phyloP scores from a whole-genome alignment of 768 basidiomycete species.

The Phlegmacium glaucopus region DNA sequence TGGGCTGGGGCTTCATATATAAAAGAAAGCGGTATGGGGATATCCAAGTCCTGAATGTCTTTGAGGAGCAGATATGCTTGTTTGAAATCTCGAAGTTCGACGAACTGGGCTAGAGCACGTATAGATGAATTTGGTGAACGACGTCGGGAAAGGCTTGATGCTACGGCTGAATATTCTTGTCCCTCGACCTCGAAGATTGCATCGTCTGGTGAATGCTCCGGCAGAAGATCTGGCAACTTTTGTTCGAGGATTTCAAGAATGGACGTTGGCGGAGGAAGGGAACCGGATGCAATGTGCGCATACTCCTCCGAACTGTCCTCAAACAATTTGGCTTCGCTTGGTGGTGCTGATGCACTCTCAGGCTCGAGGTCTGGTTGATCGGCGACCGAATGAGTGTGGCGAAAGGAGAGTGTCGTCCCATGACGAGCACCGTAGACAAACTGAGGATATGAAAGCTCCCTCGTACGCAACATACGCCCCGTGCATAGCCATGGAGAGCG shows the following conservation, averaged over 20 bases:
- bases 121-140: slow-evolving; percentile 9
- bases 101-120: slow-evolving; percentile 19
- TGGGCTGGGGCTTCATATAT: slow-evolving; percentile 27
- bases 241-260: slow-evolving; percentile 24
- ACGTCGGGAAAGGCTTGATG: slow-evolving; percentile 9
- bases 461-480: not conserved
- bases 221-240: slow-evolving; percentile 26
- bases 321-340: slow-evolving; percentile 17
- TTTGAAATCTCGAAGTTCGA: slow-evolving; percentile 17
- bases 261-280: slow-evolving; percentile 14
- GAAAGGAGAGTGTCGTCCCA: slow-evolving; percentile 2
- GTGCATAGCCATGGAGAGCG: slow-evolving; percentile 22
- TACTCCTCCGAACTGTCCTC: slow-evolving; percentile 33
- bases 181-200: slow-evolving; percentile 34
- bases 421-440: not conserved
- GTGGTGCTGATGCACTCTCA: not conserved
- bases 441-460: not conserved
- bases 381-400: slow-evolving; percentile 6
- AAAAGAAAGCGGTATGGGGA: slow-evolving; percentile 25
- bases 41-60: slow-evolving; percentile 28
- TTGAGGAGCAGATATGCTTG: slow-evolving; percentile 28
- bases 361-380: slow-evolving; percentile 7
- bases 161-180: slow-evolving; percentile 19
- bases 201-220: slow-evolving; percentile 20
- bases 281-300: slow-evolving; percentile 6